phyloP scores from a whole-genome alignment of 2,329 filamentous ascomycete genomes.

The Pseudocercospora cruenta region DNA sequence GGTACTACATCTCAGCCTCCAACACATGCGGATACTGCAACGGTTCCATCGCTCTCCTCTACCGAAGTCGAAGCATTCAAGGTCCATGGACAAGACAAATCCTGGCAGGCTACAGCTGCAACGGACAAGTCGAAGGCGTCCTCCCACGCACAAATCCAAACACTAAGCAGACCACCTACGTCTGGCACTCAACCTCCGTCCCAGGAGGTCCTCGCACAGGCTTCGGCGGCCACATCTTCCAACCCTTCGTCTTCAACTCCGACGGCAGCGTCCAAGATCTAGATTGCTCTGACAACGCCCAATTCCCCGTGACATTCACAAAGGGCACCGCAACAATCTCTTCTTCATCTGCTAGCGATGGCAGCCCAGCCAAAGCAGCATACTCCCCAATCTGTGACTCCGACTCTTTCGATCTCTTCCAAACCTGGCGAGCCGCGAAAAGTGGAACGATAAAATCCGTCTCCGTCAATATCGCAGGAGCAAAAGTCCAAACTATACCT shows the following conservation, averaged over 20 bases:
- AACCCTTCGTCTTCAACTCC: constrained; percentile 26
- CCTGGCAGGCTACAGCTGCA: constrained; percentile 30
- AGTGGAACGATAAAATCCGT: constrained; percentile 26
- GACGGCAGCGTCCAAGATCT: constrained; percentile 29
- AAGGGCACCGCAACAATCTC: constrained; percentile 20
- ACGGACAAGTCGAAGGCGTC: constrained; percentile 32
- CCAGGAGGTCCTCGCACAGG: constrained; percentile 28
- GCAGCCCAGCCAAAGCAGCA: constrained; percentile 23
- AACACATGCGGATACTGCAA: constrained; percentile 36
- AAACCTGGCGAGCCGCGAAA: constrained; percentile 29
- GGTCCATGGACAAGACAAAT: constrained; percentile 35
- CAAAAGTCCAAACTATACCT: constrained; percentile 21
- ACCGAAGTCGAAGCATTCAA: constrained; percentile 25
- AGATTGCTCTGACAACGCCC: constrained; percentile 24
- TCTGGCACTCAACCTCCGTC: constrained; percentile 31
- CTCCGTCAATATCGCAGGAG: constrained; percentile 27
- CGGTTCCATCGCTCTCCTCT: constrained; percentile 29
- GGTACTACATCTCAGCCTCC: constrained; percentile 27
- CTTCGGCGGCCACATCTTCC: constrained; percentile 32
- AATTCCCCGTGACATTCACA: constrained; percentile 24
- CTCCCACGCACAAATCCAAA: constrained; percentile 24
- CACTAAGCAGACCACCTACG: constrained; percentile 19
- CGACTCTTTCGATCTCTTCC: constrained; percentile 30
- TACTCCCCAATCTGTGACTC: constrained; percentile 32
- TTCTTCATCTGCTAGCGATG: constrained; percentile 22